These are phyloP conservation scores for Boletus vinaceobasis DNA, from an alignment of 768 basidiomycete species.

Conservation along the genomic window DNA sequence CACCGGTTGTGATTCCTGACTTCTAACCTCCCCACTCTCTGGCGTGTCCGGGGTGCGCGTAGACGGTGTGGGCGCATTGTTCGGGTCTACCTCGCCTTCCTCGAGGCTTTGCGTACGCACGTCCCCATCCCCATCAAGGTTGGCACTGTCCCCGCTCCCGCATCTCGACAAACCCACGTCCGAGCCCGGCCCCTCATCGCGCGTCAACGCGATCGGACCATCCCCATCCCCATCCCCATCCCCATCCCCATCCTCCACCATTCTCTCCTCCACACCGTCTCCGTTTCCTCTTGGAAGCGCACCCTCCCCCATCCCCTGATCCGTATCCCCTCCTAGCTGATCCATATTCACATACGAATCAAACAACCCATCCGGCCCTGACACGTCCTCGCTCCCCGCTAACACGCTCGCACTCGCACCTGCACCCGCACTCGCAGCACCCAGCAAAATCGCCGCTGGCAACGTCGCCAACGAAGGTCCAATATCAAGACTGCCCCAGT, in stretches of 20 bases:
- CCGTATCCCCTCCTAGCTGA: conserved; percentile 2
- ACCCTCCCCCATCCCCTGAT: neutral
- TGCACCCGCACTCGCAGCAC: neutral
- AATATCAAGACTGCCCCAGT: conserved; percentile 7
- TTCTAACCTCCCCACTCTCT: conserved; percentile 18
- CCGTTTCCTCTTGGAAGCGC: neutral
- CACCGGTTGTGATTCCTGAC: neutral
- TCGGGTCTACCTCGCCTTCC: conserved; percentile 16
- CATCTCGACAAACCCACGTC: neutral
- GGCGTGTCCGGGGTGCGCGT: neutral
- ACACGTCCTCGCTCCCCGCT: neutral
- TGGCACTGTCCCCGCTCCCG: neutral
- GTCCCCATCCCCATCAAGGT: neutral
- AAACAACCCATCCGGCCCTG: conserved; percentile 13
- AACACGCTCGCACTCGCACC: neutral
- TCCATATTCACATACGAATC: conserved; percentile 26
- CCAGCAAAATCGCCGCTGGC: neutral
- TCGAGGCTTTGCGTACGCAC: conserved; percentile 1
- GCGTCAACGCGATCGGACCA: neutral
- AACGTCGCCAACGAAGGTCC: conserved; percentile 5
- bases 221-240: neutral
- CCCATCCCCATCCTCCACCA: neutral
- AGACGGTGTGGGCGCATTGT: neutral
- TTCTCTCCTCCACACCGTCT: neutral
- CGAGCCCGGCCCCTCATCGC: neutral